phyloP scores from a whole-genome alignment of 306 rosid genomes.

The Urtica urens region DNA sequence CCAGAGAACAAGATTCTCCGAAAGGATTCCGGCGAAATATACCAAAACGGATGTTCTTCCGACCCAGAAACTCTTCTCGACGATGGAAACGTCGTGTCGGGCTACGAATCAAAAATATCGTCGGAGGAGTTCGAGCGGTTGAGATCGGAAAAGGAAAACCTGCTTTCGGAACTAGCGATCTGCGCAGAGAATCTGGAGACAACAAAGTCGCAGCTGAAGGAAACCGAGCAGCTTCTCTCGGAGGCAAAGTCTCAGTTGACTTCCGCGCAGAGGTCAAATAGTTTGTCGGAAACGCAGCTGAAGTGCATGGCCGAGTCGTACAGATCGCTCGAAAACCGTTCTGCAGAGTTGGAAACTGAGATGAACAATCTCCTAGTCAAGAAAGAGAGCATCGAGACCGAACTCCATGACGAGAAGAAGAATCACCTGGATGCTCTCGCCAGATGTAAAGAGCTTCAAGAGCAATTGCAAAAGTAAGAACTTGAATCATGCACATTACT shows the following conservation, averaged over 20 bases:
- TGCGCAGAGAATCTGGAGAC: constrained; percentile 60
- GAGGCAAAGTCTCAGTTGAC: constrained; percentile 71
- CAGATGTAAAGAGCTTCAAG: constrained; percentile 66
- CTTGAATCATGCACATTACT: neutral
- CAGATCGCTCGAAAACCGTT: constrained; percentile 72
- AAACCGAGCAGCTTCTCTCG: constrained; percentile 78
- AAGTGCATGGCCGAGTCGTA: constrained; percentile 98
- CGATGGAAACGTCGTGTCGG: constrained; percentile 55
- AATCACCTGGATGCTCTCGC: constrained; percentile 55
- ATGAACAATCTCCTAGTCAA: constrained; percentile 41
- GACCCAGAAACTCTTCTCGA: constrained; percentile 83
- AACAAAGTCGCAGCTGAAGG: constrained; percentile 58
- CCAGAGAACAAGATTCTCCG: constrained; percentile 65
- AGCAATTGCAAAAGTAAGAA: constrained; percentile 63
- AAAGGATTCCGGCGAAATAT: constrained; percentile 45
- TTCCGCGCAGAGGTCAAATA: constrained; percentile 65
- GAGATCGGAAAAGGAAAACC: constrained; percentile 60
- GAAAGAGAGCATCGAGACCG: constrained; percentile 53
- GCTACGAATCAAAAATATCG: constrained; percentile 38
- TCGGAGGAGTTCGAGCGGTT: constrained; percentile 52
- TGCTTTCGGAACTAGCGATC: constrained; percentile 44
- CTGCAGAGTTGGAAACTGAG: constrained; percentile 65
- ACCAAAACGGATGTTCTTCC: constrained; percentile 54
- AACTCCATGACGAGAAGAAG: constrained; percentile 67
- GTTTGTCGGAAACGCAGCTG: constrained; percentile 89